phyloP scores from a whole-genome alignment of 176 grass and related monocot species.

The Eleusine indica region DNA sequence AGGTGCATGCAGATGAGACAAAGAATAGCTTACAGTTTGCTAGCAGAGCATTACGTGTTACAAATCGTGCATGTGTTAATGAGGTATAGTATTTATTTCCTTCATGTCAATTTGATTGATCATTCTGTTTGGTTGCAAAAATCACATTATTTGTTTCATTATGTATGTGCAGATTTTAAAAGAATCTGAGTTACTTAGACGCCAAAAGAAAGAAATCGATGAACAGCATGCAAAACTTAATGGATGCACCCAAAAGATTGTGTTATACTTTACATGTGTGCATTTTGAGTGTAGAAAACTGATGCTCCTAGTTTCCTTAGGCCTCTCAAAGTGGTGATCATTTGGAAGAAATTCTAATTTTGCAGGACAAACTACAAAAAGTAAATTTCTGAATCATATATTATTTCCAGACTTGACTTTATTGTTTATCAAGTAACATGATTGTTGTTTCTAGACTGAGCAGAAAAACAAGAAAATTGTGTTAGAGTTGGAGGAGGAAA shows the following conservation, averaged over 20 bases:
- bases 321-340: conserved; percentile 76
- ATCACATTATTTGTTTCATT: conserved; percentile 14
- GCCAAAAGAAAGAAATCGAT: conserved; percentile 89
- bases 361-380: conserved; percentile 83
- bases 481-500: conserved; percentile 92
- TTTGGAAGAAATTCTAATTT: conserved; percentile 81
- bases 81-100: conserved; percentile 53
- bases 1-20: conserved; percentile 88
- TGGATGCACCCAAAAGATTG: conserved; percentile 34
- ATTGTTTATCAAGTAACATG: conserved; percentile 16
- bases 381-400: conserved; percentile 41
- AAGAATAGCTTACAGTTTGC: conserved; percentile 94
- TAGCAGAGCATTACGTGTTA: conserved; percentile 82
- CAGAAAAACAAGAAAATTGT: conserved; percentile 87
- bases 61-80: conserved; percentile 83
- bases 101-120: background rate
- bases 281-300: conserved; percentile 16
- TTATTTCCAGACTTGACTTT: conserved; percentile 13
- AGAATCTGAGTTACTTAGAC: conserved; percentile 80
- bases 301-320: conserved; percentile 49
- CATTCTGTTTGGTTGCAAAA: background rate
- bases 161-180: conserved; percentile 76
- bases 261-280: background rate
- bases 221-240: conserved; percentile 75
- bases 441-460: conserved; percentile 68